A percentile compares a stretch with the other conserved stretches of the same genome.
Conservation (phyloP, 2,329 filamentous ascomycete species). For the Diaporthe destruens region DNA sequence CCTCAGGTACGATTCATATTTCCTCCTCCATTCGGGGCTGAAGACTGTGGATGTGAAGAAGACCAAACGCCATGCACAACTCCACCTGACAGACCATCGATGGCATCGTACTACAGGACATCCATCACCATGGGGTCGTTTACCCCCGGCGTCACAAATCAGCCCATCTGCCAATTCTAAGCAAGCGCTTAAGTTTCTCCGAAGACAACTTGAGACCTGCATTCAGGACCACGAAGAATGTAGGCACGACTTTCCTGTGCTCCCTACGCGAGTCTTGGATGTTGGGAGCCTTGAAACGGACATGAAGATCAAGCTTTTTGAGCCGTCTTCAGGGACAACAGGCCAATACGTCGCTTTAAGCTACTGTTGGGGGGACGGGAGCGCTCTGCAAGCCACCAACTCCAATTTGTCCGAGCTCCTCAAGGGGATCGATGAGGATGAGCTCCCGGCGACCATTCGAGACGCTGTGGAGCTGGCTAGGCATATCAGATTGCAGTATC, state of each 20-base stretch:
- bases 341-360: background rate
- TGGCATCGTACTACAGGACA: background rate
- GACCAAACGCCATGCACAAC: background rate
- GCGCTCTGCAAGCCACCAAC: background rate
- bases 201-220: background rate
- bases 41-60: no score
- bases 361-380: conserved; percentile 2
- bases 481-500: background rate
- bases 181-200: background rate
- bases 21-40: no score
- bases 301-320: background rate
- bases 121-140: background rate
- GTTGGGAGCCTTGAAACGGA: background rate
- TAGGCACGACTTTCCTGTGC: background rate
- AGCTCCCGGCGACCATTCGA: background rate
- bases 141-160: background rate
- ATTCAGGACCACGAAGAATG: background rate
- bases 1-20: no score
- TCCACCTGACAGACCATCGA: background rate
- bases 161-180: background rate
- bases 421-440: background rate
- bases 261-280: background rate
- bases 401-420: background rate
- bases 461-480: background rate
- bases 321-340: background rate